A percentile compares a stretch with the other conserved stretches of the same genome.
These are phyloP conservation scores for Ophiostoma triangulosporum DNA, from an alignment of 2,329 filamentous ascomycete genomes.

Conservation along the genomic window DNA sequence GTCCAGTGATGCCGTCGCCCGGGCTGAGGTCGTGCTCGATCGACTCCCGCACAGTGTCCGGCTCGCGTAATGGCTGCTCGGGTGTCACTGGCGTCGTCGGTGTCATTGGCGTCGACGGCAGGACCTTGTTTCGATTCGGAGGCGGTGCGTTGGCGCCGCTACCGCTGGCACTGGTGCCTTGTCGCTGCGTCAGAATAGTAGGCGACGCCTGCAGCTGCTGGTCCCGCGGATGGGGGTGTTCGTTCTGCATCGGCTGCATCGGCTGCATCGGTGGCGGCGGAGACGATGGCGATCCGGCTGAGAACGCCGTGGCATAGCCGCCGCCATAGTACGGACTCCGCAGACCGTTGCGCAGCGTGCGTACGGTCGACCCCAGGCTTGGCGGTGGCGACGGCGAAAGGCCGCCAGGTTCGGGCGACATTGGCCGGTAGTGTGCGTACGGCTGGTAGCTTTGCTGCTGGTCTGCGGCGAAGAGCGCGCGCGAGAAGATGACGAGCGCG, in stretches of 20 bases:
- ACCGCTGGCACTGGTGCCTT: neutral
- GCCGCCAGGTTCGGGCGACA: conserved; percentile 12
- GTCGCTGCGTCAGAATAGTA: neutral
- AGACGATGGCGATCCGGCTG: neutral
- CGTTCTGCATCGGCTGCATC: neutral
- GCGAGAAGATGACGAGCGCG: conserved; percentile 70
- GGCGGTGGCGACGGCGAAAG: conserved; percentile 15
- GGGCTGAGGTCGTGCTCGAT: conserved; percentile 17
- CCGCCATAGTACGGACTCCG: conserved; percentile 5
- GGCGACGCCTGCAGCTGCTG: neutral
- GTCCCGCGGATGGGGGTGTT: neutral
- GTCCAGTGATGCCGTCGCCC: neutral
- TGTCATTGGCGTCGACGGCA: conserved; percentile 21
- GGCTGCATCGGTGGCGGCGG: neutral
- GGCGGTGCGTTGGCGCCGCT: no score
- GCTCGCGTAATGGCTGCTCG: neutral
- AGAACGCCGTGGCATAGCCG: conserved; percentile 1
- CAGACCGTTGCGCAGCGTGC: conserved; percentile 8
- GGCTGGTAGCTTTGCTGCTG: neutral
- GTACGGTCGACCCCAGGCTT: conserved; percentile 6
- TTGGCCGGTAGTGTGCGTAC: neutral
- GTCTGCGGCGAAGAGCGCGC: conserved; percentile 26
- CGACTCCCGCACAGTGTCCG: conserved; percentile 6
- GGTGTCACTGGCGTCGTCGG: conserved; percentile 4
- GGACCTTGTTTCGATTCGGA: conserved; percentile 19